Percentiles rank a stretch among this genome's conserved stretches.
Evolutionary conservation across 2,329 filamentous ascomycete species (phyloP).

Genomic region (Phialophora verrucosa): DNA sequence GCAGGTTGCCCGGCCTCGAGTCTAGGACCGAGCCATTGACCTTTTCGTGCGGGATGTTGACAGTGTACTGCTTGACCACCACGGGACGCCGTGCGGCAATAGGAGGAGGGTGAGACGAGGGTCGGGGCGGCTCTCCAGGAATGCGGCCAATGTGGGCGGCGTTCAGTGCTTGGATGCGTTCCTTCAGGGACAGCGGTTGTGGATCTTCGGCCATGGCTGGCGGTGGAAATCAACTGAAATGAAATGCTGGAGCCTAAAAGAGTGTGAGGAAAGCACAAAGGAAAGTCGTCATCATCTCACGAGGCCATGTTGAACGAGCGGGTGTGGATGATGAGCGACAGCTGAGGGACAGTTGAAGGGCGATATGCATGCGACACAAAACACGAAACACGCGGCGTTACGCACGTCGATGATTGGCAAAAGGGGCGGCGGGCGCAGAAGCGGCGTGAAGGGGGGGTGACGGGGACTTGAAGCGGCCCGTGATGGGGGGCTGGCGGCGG

Average conservation of each 20-base stretch:
- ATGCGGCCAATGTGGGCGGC: conserved; percentile 49
- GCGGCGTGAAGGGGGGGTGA: background rate
- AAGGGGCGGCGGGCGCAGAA: background rate
- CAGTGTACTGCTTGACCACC: conserved; percentile 41
- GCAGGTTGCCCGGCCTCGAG: conserved; percentile 41
- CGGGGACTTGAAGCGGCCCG: no score
- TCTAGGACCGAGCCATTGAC: conserved; percentile 44
- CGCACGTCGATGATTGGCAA: conserved; percentile 2
- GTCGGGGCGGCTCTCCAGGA: conserved; percentile 42
- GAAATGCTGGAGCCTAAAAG: conserved; percentile 21
- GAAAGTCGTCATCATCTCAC: conserved; percentile 22
- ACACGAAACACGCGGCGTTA: conserved; percentile 18
- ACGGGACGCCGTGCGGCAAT: conserved; percentile 42
- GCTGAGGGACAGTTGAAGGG: conserved; percentile 1
- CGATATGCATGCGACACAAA: background rate
- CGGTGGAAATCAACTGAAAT: no score
- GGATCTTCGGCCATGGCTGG: conserved; percentile 49
- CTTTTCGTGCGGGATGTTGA: conserved; percentile 46
- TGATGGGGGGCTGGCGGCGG: background rate
- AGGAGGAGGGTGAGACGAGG: conserved; percentile 35
- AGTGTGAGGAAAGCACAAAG: conserved; percentile 11
- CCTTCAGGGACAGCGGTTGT: conserved; percentile 52
- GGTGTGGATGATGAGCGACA: background rate
- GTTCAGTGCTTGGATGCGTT: conserved; percentile 55
- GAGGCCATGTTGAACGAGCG: conserved; percentile 18